phyloP scores from a whole-genome alignment of 768 basidiomycete species.

The Tylopilus plumbeoviolaceoides region DNA sequence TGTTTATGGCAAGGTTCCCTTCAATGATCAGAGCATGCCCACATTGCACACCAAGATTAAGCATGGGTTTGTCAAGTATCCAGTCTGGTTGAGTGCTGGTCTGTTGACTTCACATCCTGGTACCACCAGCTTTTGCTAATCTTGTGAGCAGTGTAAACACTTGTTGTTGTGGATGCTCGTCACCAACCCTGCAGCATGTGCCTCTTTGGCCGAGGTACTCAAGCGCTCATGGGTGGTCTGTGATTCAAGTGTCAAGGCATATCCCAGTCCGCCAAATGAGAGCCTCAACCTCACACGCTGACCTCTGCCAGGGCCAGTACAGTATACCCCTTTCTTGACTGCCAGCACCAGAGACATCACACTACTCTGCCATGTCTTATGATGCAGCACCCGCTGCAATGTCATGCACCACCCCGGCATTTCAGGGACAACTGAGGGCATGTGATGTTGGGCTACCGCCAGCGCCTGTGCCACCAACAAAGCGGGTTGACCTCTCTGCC shows the following conservation, averaged over 20 bases:
- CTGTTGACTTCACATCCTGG: conserved; percentile 27
- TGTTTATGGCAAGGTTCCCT: conserved; percentile 98
- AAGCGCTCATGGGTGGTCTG: too few species aligned
- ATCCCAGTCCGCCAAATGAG: conserved; percentile 31
- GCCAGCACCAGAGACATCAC: conserved; percentile 76
- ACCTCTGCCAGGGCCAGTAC: conserved; percentile 53
- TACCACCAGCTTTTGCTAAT: conserved; percentile 9
- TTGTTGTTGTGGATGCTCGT: conserved; percentile 94
- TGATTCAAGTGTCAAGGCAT: conserved; percentile 27
- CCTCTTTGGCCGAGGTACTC: too few species aligned
- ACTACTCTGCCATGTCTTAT: conserved; percentile 79
- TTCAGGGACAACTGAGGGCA: conserved; percentile 60
- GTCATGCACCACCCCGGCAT: conserved; percentile 56
- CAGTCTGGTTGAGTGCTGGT: conserved; percentile 94
- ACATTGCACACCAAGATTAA: conserved; percentile 99
- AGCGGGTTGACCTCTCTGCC: conserved; percentile 27
- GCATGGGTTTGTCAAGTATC: conserved; percentile 93
- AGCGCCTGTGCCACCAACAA: conserved; percentile 27
- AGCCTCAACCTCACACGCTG: conserved; percentile 21
- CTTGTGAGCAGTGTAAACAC: conserved; percentile 78
- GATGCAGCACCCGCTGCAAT: conserved; percentile 46
- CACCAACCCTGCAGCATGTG: too few species aligned
- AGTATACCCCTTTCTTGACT: conserved; percentile 81
- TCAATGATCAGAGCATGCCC: conserved; percentile 99
- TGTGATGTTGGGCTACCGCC: conserved; percentile 56